These are phyloP conservation scores for Cladosporium sp. DNA, from an alignment of 2,329 filamentous ascomycete species.

Conservation along the genomic window DNA sequence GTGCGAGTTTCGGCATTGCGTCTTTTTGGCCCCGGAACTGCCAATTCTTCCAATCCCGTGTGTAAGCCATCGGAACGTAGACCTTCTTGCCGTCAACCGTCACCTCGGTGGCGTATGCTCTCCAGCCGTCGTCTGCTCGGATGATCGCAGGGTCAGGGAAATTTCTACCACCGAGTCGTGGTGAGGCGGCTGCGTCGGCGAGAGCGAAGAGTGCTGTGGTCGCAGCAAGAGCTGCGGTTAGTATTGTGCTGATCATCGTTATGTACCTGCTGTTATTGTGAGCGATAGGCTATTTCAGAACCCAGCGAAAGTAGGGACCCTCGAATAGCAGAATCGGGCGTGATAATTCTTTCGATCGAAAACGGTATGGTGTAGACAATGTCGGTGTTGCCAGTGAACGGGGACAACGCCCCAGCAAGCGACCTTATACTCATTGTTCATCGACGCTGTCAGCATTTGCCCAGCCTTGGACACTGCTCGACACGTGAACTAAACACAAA, in stretches of 20 bases:
- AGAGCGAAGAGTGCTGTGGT: neutral
- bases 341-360: neutral
- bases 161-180: slow-evolving; percentile 38
- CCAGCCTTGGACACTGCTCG: neutral
- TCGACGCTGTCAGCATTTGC: neutral
- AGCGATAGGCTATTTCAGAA: neutral
- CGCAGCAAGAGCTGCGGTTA: slow-evolving; percentile 16
- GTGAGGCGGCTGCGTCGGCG: neutral
- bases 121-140: slow-evolving; percentile 52
- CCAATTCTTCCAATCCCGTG: slow-evolving; percentile 50
- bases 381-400: neutral
- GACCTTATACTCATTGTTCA: slow-evolving; percentile 13
- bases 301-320: neutral
- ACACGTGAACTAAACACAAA: slow-evolving; percentile 20
- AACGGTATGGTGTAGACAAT: slow-evolving; percentile 1
- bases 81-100: slow-evolving; percentile 44
- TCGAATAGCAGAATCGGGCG: neutral
- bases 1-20: slow-evolving; percentile 52
- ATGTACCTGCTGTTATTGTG: neutral
- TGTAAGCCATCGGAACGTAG: slow-evolving; percentile 56
- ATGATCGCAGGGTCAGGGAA: slow-evolving; percentile 60
- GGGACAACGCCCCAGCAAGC: neutral
- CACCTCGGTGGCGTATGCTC: slow-evolving; percentile 54
- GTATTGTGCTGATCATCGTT: neutral
- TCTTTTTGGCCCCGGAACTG: slow-evolving; percentile 53